Percentiles rank a stretch among this genome's conserved stretches.
Conservation (phyloP, 2,329 filamentous ascomycete genomes). For the Botrytis aclada region DNA sequence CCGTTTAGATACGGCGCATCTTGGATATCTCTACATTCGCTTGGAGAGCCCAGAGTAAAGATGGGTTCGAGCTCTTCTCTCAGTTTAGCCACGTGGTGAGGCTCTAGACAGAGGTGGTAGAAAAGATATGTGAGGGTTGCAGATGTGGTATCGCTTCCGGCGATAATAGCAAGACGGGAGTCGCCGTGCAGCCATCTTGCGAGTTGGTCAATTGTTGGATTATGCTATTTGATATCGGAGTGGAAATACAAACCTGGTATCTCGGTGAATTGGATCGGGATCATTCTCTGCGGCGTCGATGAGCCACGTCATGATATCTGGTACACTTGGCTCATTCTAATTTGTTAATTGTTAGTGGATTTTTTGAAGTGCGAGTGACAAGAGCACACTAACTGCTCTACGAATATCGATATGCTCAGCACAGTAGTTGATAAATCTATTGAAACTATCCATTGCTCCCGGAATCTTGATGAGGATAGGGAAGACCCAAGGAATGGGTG, state of each 20-base stretch:
- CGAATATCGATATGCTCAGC: conserved; percentile 21
- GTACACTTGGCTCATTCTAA: conserved; percentile 18
- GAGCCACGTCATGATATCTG: conserved; percentile 26
- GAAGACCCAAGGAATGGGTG: conserved; percentile 30
- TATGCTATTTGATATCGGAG: background rate
- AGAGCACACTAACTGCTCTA: conserved; percentile 18
- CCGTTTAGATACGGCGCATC: conserved; percentile 23
- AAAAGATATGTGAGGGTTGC: conserved; percentile 42
- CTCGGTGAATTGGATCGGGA: conserved; percentile 5
- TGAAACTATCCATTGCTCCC: conserved; percentile 10
- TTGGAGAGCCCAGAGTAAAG: conserved; percentile 19
- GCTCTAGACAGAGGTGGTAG: conserved; percentile 35
- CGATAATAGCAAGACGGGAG: conserved; percentile 37
- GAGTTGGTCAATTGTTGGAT: background rate
- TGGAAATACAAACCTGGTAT: background rate
- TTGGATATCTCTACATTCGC: conserved; percentile 14
- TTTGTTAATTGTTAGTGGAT: background rate
- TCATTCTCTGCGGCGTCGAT: conserved; percentile 22
- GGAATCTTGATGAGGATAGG: conserved; percentile 26
- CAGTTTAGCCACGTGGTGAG: conserved; percentile 18
- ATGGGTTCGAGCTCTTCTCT: conserved; percentile 23
- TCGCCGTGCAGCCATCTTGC: conserved; percentile 26
- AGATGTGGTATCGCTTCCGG: conserved; percentile 45
- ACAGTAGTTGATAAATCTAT: conserved; percentile 21
- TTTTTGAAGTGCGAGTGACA: background rate